These are phyloP conservation scores for Cryphonectria naterciae DNA, from an alignment of 2,329 filamentous ascomycete genomes.

Conservation along the genomic window DNA sequence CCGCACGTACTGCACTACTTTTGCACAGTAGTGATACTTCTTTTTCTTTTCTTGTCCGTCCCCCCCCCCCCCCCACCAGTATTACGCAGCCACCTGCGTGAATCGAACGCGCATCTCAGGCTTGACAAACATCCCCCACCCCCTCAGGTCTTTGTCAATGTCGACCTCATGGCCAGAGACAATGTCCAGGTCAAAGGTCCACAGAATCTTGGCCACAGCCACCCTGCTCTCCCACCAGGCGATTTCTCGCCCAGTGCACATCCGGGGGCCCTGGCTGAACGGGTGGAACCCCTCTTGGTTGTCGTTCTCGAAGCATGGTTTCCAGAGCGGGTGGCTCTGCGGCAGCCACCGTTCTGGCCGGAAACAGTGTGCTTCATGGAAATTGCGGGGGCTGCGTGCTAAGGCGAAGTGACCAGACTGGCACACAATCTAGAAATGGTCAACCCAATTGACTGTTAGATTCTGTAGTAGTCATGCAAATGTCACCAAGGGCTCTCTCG, in stretches of 20 bases:
- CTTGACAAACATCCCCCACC: conserved; percentile 13
- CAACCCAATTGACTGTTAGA: too few species aligned
- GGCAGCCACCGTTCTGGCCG: conserved; percentile 16
- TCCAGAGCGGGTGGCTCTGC: background rate
- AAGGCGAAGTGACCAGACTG: conserved; percentile 2
- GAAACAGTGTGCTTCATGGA: background rate
- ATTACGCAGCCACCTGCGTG: background rate
- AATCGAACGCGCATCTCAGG: background rate
- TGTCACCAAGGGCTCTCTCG: too few species aligned
- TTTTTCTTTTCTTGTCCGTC: too few species aligned
- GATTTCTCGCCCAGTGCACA: conserved; percentile 30
- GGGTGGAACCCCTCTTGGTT: background rate
- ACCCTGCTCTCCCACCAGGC: conserved; percentile 32
- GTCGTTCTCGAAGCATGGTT: background rate
- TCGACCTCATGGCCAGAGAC: background rate
- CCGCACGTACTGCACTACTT: too few species aligned
- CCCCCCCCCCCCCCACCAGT: background rate
- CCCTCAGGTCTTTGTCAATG: conserved; percentile 9
- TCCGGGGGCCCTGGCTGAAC: conserved; percentile 33
- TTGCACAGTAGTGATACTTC: background rate
- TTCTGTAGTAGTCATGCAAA: too few species aligned
- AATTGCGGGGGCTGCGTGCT: conserved; percentile 1
- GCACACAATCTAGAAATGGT: background rate
- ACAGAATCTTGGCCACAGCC: conserved; percentile 33
- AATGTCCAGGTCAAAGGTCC: conserved; percentile 31